Evolutionary conservation across 176 grass and related monocot genomes (phyloP).

Genomic region (Lolium perenne): DNA sequence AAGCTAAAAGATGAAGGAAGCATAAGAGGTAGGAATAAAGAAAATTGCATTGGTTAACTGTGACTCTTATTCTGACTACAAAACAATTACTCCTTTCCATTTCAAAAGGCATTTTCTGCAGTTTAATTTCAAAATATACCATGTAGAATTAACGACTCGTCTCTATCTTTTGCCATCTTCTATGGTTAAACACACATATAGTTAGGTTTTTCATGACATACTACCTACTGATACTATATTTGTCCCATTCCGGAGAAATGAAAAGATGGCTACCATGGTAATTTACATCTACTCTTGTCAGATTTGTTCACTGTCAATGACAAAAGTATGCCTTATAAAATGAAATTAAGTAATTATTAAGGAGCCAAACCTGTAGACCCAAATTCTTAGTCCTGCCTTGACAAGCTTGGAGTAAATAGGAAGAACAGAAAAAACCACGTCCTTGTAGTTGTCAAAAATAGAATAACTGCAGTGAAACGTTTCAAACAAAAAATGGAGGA

Average conservation of each 20-base stretch:
- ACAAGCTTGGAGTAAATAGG: slow-evolving; percentile 84
- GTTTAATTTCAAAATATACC: neutral
- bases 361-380: slow-evolving; percentile 80
- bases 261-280: neutral
- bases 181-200: neutral
- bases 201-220: neutral
- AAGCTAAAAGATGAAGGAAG: neutral
- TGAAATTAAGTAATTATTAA: neutral
- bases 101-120: neutral
- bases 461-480: slow-evolving; percentile 51
- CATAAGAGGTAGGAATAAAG: neutral
- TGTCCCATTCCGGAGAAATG: neutral
- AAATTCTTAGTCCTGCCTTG: slow-evolving; percentile 77
- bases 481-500: neutral
- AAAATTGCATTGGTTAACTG: neutral
- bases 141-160: neutral
- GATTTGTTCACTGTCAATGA: neutral
- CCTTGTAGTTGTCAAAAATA: slow-evolving; percentile 56
- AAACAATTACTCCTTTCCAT: neutral
- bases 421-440: slow-evolving; percentile 63
- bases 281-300: neutral
- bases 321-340: neutral
- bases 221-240: neutral
- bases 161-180: neutral
- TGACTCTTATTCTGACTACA: neutral